Conservation (phyloP, 257 asterid genomes). For the Verbascum thapsus region DNA sequence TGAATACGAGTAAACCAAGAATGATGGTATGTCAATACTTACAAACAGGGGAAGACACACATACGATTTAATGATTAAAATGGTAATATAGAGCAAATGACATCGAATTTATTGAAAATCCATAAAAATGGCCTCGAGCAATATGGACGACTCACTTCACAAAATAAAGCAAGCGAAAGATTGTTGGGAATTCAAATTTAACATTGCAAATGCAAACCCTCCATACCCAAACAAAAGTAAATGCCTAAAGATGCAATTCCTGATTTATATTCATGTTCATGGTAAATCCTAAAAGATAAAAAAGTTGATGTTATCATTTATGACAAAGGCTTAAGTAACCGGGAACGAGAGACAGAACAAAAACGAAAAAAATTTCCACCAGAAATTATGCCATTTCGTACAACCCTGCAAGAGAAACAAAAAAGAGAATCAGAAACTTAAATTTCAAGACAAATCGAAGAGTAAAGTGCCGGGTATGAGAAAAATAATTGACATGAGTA, state of each 20-base stretch:
- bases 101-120: no score
- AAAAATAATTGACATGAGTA: no score
- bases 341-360: background rate
- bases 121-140: background rate
- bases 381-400: background rate
- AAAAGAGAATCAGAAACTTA: background rate
- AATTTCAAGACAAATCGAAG: background rate
- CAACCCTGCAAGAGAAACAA: slow-evolving; percentile 20
- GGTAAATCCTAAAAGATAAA: background rate
- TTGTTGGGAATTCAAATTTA: background rate
- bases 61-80: no score
- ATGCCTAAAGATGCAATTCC: slow-evolving; percentile 17
- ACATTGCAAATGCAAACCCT: no score
- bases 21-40: no score
- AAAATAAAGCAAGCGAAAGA: background rate
- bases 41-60: no score
- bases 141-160: background rate
- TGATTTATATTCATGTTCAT: slow-evolving; percentile 29
- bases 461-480: no score
- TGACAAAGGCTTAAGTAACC: background rate
- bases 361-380: slow-evolving; percentile 5
- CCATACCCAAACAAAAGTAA: background rate
- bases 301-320: background rate
- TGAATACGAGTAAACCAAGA: no score
- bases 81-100: no score